Evolutionary conservation across 768 basidiomycete species (phyloP).

Genomic region (Boletus barrowsii): DNA sequence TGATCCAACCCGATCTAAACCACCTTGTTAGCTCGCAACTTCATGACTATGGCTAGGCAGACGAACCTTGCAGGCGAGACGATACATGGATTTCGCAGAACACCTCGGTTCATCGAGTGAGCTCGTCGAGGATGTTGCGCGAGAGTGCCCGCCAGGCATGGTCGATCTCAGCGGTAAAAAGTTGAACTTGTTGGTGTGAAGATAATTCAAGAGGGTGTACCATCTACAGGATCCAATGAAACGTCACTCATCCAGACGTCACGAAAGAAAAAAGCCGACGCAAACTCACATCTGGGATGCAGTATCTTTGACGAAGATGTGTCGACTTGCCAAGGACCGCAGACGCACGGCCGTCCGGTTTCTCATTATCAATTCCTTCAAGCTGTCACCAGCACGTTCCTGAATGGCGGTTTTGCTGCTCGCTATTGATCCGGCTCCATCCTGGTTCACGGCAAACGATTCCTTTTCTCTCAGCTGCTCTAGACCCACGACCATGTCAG

Average conservation of each 20-base stretch:
- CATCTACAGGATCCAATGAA: constrained; percentile 23
- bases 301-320: constrained; percentile 26
- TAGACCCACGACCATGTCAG: constrained; percentile 10
- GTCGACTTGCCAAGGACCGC: constrained; percentile 17
- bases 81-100: constrained; percentile 47
- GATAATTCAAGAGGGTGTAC: constrained; percentile 39
- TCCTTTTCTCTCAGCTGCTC: background rate
- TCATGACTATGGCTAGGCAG: background rate
- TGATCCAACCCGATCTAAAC: constrained; percentile 19
- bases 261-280: no score
- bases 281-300: constrained; percentile 28
- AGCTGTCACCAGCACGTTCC: background rate
- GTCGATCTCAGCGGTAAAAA: constrained; percentile 31
- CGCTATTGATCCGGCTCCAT: background rate
- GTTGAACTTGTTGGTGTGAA: constrained; percentile 34
- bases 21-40: background rate
- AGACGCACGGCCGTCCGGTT: constrained; percentile 2
- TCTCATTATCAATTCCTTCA: background rate
- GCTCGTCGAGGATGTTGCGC: constrained; percentile 1
- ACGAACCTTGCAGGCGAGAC: constrained; percentile 38
- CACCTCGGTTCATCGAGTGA: constrained; percentile 20
- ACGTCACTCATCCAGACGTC: no score
- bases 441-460: background rate
- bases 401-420: background rate
- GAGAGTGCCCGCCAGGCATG: background rate